A percentile compares a stretch with the other conserved stretches of the same genome.
phyloP scores from a whole-genome alignment of 768 basidiomycete species.

The Tricholoma bakamatsutake region DNA sequence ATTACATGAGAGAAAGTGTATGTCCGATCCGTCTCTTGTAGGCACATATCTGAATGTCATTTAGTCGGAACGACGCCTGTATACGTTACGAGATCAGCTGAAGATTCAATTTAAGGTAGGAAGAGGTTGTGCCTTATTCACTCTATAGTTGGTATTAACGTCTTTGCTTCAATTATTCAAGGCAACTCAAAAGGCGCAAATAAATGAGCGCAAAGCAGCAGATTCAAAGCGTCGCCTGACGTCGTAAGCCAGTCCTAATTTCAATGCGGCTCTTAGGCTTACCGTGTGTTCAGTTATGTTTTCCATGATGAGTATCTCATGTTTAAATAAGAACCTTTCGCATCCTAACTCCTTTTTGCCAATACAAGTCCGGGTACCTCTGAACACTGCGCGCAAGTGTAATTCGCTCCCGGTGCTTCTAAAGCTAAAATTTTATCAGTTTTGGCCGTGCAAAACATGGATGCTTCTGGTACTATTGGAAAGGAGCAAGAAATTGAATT shows the following conservation, averaged over 20 bases:
- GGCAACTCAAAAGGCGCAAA: conserved; percentile 70
- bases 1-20: conserved; percentile 60
- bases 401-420: not conserved
- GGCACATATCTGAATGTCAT: not conserved
- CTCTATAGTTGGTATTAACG: not conserved
- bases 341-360: not conserved
- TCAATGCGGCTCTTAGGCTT: not conserved
- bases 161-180: conserved; percentile 12
- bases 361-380: conserved; percentile 51
- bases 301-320: conserved; percentile 36
- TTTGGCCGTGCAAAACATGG: conserved; percentile 75
- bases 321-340: not conserved
- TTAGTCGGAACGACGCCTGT: conserved; percentile 65
- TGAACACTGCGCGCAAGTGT: conserved; percentile 47
- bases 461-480: conserved; percentile 52
- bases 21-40: conserved; percentile 14
- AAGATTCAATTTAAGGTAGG: conserved; percentile 63
- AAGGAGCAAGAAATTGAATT: conserved; percentile 68
- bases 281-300: conserved; percentile 32
- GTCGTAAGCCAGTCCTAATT: conserved; percentile 33
- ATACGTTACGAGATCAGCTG: conserved; percentile 66
- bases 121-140: conserved; percentile 30
- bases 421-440: conserved; percentile 19
- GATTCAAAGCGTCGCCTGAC: conserved; percentile 63
- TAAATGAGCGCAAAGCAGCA: conserved; percentile 54